Evolutionary conservation across 345 rosid species (phyloP), one percentile per base, ranked within the genome.

Genomic region (Eucalyptus coolabah): DNA sequence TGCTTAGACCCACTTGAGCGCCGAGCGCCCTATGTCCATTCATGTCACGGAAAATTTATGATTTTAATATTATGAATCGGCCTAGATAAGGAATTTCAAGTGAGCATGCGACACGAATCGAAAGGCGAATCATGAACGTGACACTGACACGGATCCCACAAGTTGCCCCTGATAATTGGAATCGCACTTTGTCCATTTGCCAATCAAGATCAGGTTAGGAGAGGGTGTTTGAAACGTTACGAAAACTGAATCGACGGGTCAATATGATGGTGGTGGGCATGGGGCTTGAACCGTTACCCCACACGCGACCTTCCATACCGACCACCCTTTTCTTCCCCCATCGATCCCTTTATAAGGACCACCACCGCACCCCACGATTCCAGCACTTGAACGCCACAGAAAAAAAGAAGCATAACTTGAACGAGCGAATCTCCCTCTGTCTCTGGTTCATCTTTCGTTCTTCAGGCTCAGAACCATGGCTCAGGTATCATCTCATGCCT

Each of bases 1-100:
- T 1, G 15, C 4, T 11, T 1, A 60, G 32, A 15, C 4, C 32
- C 8, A 5, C 4, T 60, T 15, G 0, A 26, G 30, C 14, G 7
- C 67, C 17, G 0, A 28, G n/a, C 16, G 8, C 69, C 9, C 2
- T 12, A 30, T 13, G 9, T 30, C 17, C 17, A 28, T 7, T 63
- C 2, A 13, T 30, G 34, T 12, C 9, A 6, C 2, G 5, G 5
- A 13, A 30, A 63, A 30, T 13, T 13, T 12, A 3, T 30, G 7
- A 26, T 63, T 60, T 12, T 13, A 28, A 63, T 63, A 12, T 30
- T 30, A 28, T 13, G 44, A 72, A 9, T 21, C 24, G 8, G 3
- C 26, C 2, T 19, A 2, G 2, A 77, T 11, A 21, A 77, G 24
- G 8, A 69, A 69, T 69, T 34, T 34, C 7, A 34, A 3, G 9